phyloP scores from a whole-genome alignment of 257 asterid species.

The Forsythia suspensa region DNA sequence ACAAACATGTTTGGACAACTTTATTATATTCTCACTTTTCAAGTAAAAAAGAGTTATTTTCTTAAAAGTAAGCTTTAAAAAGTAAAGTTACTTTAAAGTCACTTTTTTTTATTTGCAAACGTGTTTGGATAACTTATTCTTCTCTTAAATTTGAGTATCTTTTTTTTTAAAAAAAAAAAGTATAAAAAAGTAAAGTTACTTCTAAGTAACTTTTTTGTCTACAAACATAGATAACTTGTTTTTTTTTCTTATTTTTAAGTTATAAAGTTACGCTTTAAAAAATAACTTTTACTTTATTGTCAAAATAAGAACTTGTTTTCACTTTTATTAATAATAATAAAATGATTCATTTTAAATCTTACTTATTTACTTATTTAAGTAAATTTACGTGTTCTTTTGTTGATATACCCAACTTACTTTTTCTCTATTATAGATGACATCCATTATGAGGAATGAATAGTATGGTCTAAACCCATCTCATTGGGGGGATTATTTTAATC shows the following conservation, averaged over 20 bases:
- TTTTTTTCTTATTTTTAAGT: no score
- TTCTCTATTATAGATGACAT: neutral
- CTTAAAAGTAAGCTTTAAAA: neutral
- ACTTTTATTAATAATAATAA: no score
- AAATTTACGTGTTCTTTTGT: neutral
- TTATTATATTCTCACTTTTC: neutral
- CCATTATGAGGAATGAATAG: neutral
- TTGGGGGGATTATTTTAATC: neutral
- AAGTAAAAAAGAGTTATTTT: neutral
- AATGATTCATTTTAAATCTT: neutral
- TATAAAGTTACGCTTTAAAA: no score
- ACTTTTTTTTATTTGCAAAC: neutral
- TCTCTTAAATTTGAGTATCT: no score
- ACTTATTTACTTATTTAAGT: neutral
- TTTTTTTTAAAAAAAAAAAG: no score
- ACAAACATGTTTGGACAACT: neutral
- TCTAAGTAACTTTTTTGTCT: no score
- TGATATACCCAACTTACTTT: neutral
- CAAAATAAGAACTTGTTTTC: neutral
- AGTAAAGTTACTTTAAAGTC: neutral
- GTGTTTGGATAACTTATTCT: neutral
- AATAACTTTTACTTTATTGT: no score
- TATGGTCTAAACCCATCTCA: neutral
- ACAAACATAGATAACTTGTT: no score
- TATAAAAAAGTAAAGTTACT: no score